A percentile compares a stretch with the other conserved stretches of the same genome.
Evolutionary conservation across 2,329 filamentous ascomycete species (phyloP).

Genomic region (Botrytis fragariae): DNA sequence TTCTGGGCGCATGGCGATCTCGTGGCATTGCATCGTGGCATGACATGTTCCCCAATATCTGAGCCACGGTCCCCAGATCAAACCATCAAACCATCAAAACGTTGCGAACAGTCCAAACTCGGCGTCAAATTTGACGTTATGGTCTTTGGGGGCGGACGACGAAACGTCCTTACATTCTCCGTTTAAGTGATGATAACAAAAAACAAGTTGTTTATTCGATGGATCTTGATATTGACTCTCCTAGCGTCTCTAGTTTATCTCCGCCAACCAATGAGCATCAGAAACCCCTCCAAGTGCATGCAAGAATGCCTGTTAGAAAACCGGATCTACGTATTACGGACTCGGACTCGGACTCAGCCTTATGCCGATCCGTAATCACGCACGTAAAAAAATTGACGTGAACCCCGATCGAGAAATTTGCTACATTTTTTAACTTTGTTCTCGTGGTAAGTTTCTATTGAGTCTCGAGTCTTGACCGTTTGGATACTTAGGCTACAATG

Average conservation of each 20-base stretch:
- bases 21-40: neutral
- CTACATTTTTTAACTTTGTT: neutral
- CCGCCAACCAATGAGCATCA: neutral
- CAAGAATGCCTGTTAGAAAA: neutral
- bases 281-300: no score
- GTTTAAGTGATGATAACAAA: neutral
- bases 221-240: neutral
- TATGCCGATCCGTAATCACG: slow-evolving; percentile 12
- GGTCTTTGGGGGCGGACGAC: neutral
- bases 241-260: neutral
- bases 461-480: neutral
- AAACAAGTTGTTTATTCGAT: neutral
- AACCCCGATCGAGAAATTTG: neutral
- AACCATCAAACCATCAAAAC: neutral
- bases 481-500: neutral
- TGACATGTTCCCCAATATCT: neutral
- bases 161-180: neutral
- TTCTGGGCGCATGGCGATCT: neutral
- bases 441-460: neutral
- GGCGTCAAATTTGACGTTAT: neutral
- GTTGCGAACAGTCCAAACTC: neutral
- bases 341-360: slow-evolving; percentile 12
- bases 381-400: slow-evolving; percentile 2
- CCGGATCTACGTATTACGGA: neutral
- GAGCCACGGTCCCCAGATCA: neutral